These are phyloP conservation scores for Oryza longistaminata DNA, from an alignment of 176 grass and related monocot species.

Conservation along the genomic window DNA sequence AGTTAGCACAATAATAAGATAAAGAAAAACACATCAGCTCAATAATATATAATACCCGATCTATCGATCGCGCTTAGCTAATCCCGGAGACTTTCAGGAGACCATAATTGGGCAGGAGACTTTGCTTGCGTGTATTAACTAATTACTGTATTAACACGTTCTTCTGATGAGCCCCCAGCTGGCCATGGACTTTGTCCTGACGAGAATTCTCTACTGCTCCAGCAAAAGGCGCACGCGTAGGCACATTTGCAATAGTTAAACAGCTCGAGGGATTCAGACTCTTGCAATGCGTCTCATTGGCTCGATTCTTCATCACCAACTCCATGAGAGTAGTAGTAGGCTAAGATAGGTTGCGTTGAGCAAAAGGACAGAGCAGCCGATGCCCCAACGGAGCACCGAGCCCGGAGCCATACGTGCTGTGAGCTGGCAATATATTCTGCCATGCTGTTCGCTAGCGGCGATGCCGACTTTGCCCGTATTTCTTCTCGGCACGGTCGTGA, in stretches of 20 bases:
- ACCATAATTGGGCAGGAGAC: background rate
- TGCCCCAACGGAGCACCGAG: background rate
- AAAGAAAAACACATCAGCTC: background rate
- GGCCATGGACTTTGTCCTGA: background rate
- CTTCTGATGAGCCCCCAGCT: background rate
- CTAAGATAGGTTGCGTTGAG: background rate
- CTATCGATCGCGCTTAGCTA: background rate
- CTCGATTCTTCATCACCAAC: background rate
- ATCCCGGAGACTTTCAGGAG: background rate
- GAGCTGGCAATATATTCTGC: constrained; percentile 35
- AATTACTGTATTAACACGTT: background rate
- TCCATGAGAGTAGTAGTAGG: background rate
- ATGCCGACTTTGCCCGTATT: background rate
- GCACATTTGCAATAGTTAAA: background rate
- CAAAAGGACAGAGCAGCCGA: background rate
- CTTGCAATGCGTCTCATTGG: background rate
- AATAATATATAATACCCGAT: background rate
- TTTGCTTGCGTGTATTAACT: background rate
- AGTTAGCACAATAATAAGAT: background rate
- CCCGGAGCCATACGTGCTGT: background rate
- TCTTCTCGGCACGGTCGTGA: background rate
- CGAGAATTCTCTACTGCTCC: background rate
- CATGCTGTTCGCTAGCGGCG: background rate
- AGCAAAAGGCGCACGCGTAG: background rate
- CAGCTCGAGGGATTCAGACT: background rate